Base-by-base conservation (phyloP, 352 stramenopile genomes). In the Globisporangium perplexum region DNA sequence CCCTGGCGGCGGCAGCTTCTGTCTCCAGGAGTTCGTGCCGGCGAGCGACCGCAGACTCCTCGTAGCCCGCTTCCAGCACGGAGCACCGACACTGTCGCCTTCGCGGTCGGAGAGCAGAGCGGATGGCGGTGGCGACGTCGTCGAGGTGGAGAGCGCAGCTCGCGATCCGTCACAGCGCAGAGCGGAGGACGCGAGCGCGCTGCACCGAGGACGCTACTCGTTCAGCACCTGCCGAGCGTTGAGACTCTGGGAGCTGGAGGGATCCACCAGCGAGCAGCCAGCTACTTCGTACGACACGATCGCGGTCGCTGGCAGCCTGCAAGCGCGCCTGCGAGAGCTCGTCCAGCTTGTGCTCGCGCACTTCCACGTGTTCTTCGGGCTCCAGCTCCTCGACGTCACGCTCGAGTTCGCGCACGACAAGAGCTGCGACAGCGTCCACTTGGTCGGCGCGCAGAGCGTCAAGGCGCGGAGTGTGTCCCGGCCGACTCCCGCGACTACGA, bases 21-120 rank as follows among this genome's bases (percentile, higher is more conserved):
- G 66, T 23, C 51, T 82, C 2, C 71, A 78, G 15, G 65, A 62
- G 47, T 64, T 46, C 15, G 30, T 62, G 4, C 43, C 17, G 8
- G 18, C 24, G 23, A 30, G 15, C 3, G n/a, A 15, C 4, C 23
- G 17, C 18, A 28, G 18, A 3, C n/a, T 55, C 30, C 15, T 58
- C 2, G 35, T 54, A 12, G 54, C 33, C 8, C 42, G 33, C 28
- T 62, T 66, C 47, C 41, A 49, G 5, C 28, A 45, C 14, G 39
- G 39, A 15, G 24, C 22, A 0, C n/a, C 20, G 17, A 30, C 22
- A 3, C 26, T 57, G 20, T 33, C 20, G 18, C 11, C 33, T 8
- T 17, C 31, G 12, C 20, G 17, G 17, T 39, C 17, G 11, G 23
- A 38, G 22, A 42, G 3, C 22, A 20, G 5, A 18, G 22, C 7